Conservation (phyloP, 306 rosid species). For the Aeschynomene evenia region DNA sequence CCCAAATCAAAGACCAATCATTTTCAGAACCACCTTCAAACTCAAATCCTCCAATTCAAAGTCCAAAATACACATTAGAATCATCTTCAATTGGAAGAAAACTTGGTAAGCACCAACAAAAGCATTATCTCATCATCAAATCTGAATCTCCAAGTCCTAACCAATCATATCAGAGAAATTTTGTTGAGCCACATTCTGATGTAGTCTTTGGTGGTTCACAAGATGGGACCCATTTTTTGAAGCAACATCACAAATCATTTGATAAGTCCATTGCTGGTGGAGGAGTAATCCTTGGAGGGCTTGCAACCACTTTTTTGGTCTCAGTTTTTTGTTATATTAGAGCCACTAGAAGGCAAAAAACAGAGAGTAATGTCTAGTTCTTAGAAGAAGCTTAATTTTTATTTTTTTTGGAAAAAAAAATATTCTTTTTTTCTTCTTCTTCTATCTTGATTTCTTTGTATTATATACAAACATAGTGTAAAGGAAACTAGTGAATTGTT, state of each 20-base stretch:
- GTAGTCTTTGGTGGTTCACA: constrained; percentile 26
- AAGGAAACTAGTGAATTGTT: constrained; percentile 23
- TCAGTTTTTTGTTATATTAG: constrained; percentile 70
- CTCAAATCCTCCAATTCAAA: constrained; percentile 24
- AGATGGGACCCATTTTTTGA: constrained; percentile 18
- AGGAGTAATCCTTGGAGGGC: constrained; percentile 85
- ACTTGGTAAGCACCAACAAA: constrained; percentile 51
- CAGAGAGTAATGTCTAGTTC: constrained; percentile 7
- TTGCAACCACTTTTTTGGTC: constrained; percentile 71
- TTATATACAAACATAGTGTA: constrained; percentile 16
- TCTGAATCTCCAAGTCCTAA: constrained; percentile 30
- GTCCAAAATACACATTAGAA: constrained; percentile 14
- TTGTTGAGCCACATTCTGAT: constrained; percentile 14
- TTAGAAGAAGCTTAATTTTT: no score
- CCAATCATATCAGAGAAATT: constrained; percentile 33
- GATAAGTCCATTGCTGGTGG: constrained; percentile 80
- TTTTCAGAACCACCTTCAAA: constrained; percentile 23
- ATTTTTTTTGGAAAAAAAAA: neutral
- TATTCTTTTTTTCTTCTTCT: neutral
- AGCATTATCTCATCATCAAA: neutral
- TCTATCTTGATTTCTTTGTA: neutral
- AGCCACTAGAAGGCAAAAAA: constrained; percentile 59
- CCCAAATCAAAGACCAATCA: constrained; percentile 26
- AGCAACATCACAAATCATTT: constrained; percentile 41
- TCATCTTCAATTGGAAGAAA: constrained; percentile 48